A percentile compares a stretch with the other conserved stretches of the same genome.
These are phyloP conservation scores for Leccinum obscurum DNA, from an alignment of 768 basidiomycete species.

Conservation along the genomic window DNA sequence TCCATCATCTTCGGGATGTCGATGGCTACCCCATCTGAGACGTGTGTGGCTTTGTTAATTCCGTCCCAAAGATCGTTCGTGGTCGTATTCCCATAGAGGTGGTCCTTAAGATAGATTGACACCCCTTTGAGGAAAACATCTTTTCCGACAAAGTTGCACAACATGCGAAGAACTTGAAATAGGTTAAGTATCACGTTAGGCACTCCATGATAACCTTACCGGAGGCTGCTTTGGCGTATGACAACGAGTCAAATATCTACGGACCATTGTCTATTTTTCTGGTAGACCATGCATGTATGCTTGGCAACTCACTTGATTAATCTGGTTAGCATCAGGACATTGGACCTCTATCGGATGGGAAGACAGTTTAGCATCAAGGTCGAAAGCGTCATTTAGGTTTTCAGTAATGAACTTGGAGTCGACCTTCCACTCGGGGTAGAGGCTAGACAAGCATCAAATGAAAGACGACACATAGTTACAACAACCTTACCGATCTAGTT, in stretches of 20 bases:
- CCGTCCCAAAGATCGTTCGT: slow-evolving; percentile 89
- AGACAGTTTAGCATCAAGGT: slow-evolving; percentile 80
- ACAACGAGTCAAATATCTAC: slow-evolving; percentile 89
- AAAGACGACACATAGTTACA: neutral
- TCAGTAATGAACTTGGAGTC: slow-evolving; percentile 78
- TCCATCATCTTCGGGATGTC: slow-evolving; percentile 84
- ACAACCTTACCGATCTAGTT: slow-evolving; percentile 51
- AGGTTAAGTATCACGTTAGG: neutral
- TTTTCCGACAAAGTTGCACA: slow-evolving; percentile 85
- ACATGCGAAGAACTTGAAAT: slow-evolving; percentile 82
- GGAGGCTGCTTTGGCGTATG: slow-evolving; percentile 83
- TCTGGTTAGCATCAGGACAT: slow-evolving; percentile 82
- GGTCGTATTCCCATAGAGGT: slow-evolving; percentile 80
- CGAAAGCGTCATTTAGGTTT: slow-evolving; percentile 74
- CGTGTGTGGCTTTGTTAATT: slow-evolving; percentile 70
- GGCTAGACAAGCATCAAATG: slow-evolving; percentile 37
- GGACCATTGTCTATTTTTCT: neutral
- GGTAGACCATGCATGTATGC: neutral
- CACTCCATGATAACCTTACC: slow-evolving; percentile 39
- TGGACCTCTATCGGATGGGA: slow-evolving; percentile 94
- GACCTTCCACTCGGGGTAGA: slow-evolving; percentile 86
- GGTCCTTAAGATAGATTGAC: slow-evolving; percentile 87
- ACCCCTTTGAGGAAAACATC: slow-evolving; percentile 86
- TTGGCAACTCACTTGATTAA: slow-evolving; percentile 57
- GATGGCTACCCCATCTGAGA: slow-evolving; percentile 30